Evolutionary conservation across 2,329 filamentous ascomycete genomes (phyloP), one percentile per base, ranked within the genome.

Genomic region (Cercospora berteroae): DNA sequence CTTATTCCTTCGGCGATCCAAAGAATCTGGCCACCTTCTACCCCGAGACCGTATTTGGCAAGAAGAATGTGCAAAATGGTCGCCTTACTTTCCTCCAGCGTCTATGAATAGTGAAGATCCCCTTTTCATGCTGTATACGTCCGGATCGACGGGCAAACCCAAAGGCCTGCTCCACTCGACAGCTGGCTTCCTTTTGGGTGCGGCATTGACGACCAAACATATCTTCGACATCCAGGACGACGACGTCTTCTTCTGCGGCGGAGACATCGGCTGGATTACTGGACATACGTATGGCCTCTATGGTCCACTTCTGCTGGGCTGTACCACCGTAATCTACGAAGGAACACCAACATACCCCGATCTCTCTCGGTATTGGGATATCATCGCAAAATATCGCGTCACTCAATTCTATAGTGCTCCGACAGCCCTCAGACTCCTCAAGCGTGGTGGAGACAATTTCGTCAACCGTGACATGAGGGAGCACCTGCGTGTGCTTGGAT

Each of bases 141-240:
- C 50, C 9, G 50, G 50, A 4, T 55, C 50, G 50, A 55, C 50
- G 2, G 95, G 95, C 70, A 98, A 98, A 86, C 95, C 95, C 73
- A 99, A 99, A 88, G 94, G 94, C 81, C 91, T 99, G 64, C 90
- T 98, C 92, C 94, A 98, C 86, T 95, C 93, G 27, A 98, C 94
- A 44, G 95, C 85, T 69, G 94, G 94, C 60, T 98, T 97, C 79
- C 87, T 98, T n/a, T 82, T 97, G 6, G 94, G 94, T 68, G 93
- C 93, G 61, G 94, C 95, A 33, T 86, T 90, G 76, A 98, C 94
- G 13, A 94, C 93, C 69, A 98, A 98, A 83, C 97, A 98, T 80
- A 94, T 97, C 70, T 98, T 98, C 78, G 95, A 98, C 79, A 96
- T 99, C 70, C 95, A 52, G 8, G 89, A 94, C 69, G 88, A 90